Base-by-base conservation (phyloP, 495 filamentous ascomycete species). In the Podospora appendiculata region DNA sequence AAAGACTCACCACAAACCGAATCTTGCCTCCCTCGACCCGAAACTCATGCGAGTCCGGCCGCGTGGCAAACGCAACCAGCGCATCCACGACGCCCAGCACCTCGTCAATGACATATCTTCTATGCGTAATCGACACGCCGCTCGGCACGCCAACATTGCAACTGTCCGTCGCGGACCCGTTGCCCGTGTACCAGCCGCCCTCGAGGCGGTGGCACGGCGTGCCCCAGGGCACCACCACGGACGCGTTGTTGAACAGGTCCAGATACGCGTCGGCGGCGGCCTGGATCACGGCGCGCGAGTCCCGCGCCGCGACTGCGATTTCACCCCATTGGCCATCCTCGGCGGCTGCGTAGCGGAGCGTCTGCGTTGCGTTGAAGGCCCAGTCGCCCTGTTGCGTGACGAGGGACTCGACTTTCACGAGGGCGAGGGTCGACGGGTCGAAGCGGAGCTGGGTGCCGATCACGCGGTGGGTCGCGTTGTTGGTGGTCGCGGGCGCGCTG, bases 351-450 rank as follows among this genome's bases (percentile, higher is more conserved):
- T 70, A 77, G 14, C 64, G 51, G 39, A 74, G 69, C 13, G 77
- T 78, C n/a, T 68, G 67, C 12, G 70, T 70, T 1, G 75, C 75
- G 56, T 79, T 74, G 65, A 79, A 79, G 11, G 73, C 61, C 75
- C 76, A 77, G 55, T 73, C 66, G 43, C 70, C 70, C 11, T 64
- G 64, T 18, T 66, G 66, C 8, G 69, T 70, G 43, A 70, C 64
- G 14, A 80, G 63, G 4, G 65, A 57, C 57, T 77, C 77, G 35
- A 77, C 60, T 51, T 69, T 67, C 33, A 57, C 50, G 11, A 74
- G 50, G 17, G 48, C 57, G 16, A 43, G 55, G 6, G 14, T 38
- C 9, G 48, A 11, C 8, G 18, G 11, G 43, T 45, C 53, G 56
- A 72, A 66, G 45, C 69, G 69, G 45, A 77, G 57, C 54, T 78